Conservation (phyloP, 2,329 filamentous ascomycete species). For the Verticillium isaacii region DNA sequence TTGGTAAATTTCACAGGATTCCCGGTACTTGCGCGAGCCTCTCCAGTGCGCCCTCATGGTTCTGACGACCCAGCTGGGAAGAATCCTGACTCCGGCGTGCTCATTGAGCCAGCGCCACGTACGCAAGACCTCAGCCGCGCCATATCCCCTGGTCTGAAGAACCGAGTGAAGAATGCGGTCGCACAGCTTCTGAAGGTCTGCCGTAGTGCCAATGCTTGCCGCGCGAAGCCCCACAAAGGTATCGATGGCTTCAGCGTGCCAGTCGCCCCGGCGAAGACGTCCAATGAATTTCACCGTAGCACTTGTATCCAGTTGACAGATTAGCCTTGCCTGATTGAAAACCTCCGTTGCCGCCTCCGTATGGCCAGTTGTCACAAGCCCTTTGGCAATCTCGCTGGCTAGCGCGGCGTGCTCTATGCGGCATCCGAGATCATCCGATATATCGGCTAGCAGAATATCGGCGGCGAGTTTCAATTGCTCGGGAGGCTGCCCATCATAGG, state of each 20-base stretch:
- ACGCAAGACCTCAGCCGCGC: constrained; percentile 5
- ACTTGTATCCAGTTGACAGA: background rate
- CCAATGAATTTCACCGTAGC: constrained; percentile 4
- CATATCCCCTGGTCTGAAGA: constrained; percentile 4
- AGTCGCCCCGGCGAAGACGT: background rate
- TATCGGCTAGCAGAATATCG: constrained; percentile 3
- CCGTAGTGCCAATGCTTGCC: background rate
- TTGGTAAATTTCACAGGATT: constrained; percentile 1
- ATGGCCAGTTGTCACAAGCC: background rate
- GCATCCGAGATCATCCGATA: constrained; percentile 2
- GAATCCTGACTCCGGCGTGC: constrained; percentile 1
- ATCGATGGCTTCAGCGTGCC: constrained; percentile 8
- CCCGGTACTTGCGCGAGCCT: constrained; percentile 1
- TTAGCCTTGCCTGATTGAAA: background rate
- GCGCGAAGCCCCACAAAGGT: constrained; percentile 3
- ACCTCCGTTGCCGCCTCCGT: background rate
- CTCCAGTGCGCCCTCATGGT: constrained; percentile 4
- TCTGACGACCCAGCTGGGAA: background rate
- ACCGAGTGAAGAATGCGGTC: constrained; percentile 3
- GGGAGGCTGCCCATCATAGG: background rate
- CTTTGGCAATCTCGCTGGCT: background rate
- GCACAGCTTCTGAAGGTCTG: constrained; percentile 1
- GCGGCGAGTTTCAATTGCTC: constrained; percentile 2
- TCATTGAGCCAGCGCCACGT: constrained; percentile 1
- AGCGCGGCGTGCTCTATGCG: background rate